Conservation (phyloP, 2,329 filamentous ascomycete species). For the Cryphonectria radicalis region DNA sequence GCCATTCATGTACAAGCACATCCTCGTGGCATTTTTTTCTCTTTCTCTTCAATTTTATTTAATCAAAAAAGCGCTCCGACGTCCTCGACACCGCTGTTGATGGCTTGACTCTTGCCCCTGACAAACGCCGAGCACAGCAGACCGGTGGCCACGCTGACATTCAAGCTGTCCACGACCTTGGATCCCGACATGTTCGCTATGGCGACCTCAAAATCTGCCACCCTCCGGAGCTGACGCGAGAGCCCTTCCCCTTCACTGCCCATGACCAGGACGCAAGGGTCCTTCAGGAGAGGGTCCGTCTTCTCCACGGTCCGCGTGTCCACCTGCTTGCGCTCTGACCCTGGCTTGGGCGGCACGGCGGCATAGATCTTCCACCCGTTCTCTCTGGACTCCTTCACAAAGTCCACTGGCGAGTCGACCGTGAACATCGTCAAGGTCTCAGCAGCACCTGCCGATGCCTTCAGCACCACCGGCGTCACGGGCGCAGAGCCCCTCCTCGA, state of each 20-base stretch:
- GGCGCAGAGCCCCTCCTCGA: conserved; percentile 74
- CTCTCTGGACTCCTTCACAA: conserved; percentile 68
- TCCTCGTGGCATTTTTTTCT: no score
- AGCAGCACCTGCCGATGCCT: conserved; percentile 85
- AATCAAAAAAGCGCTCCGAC: conserved; percentile 21
- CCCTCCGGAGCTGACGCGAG: conserved; percentile 63
- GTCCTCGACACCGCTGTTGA: conserved; percentile 15
- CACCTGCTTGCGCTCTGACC: conserved; percentile 46
- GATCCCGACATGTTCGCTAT: conserved; percentile 62
- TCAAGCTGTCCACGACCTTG: conserved; percentile 80
- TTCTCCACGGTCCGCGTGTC: conserved; percentile 55
- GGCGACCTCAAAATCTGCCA: conserved; percentile 67
- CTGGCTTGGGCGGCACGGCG: conserved; percentile 59
- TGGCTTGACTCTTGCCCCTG: conserved; percentile 41
- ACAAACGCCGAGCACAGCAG: conserved; percentile 75
- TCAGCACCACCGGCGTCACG: conserved; percentile 77
- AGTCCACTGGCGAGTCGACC: conserved; percentile 67
- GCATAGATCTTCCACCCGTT: conserved; percentile 86
- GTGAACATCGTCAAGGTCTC: conserved; percentile 78
- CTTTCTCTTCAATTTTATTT: neutral
- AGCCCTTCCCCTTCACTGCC: conserved; percentile 82
- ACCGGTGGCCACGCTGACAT: conserved; percentile 87
- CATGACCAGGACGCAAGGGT: conserved; percentile 79
- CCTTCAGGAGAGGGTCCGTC: conserved; percentile 55
- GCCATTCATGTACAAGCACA: no score